Evolutionary conservation across 2,329 filamentous ascomycete species (phyloP).

Genomic region (Diaporthe sp.): DNA sequence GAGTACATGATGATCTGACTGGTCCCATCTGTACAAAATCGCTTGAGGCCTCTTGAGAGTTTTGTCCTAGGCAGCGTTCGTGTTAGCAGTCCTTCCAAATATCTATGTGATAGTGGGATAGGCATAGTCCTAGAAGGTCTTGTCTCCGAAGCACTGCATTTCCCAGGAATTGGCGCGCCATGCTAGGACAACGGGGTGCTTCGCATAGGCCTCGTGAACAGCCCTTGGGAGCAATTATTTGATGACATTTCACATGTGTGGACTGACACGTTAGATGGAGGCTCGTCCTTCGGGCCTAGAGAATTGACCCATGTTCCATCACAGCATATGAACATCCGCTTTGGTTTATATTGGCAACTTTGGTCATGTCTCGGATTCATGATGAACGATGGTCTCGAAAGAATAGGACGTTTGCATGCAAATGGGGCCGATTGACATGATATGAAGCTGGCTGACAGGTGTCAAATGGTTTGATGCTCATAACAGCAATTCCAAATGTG

Average conservation of each 20-base stretch:
- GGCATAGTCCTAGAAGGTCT: neutral
- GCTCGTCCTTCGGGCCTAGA: slow-evolving; percentile 44
- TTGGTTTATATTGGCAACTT: slow-evolving; percentile 35
- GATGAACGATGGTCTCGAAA: neutral
- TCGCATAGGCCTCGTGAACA: neutral
- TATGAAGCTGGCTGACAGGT: neutral
- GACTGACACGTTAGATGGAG: slow-evolving; percentile 48
- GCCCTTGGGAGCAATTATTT: too few species aligned
- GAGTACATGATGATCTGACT: slow-evolving; percentile 52
- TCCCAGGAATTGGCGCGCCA: neutral
- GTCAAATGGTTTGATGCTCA: neutral
- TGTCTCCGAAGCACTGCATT: neutral
- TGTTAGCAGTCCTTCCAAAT: neutral
- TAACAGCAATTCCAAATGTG: neutral
- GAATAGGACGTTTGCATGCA: neutral
- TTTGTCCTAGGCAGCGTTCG: slow-evolving; percentile 40
- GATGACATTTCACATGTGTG: neutral
- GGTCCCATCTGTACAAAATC: slow-evolving; percentile 47
- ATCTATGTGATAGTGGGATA: neutral
- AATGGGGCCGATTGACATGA: neutral
- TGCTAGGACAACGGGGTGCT: neutral
- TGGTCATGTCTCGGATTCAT: slow-evolving; percentile 21
- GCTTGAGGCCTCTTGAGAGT: slow-evolving; percentile 47
- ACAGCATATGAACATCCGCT: slow-evolving; percentile 51
- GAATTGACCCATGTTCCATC: slow-evolving; percentile 54